A percentile compares a stretch with the other conserved stretches of the same genome.
Conservation (phyloP, 2,329 filamentous ascomycete species). For the Clonostachys rhizophaga region DNA sequence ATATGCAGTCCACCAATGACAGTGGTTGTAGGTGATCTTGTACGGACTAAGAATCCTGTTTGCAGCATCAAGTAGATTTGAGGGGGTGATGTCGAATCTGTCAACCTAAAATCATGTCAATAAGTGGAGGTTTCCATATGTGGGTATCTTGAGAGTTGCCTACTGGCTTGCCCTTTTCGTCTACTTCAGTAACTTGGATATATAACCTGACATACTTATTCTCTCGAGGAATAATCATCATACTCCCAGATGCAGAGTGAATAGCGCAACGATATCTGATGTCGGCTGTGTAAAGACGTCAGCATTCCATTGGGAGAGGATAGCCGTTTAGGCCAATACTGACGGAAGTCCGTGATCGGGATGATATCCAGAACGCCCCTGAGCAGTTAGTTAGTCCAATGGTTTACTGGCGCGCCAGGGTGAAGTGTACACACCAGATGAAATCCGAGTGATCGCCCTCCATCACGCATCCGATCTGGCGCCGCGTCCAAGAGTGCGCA, state of each 20-base stretch:
- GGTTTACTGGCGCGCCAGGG: no score
- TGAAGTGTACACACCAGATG: conserved; percentile 27
- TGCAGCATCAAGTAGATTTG: conserved; percentile 57
- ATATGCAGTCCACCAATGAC: conserved; percentile 68
- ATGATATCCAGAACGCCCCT: conserved; percentile 36
- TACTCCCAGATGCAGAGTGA: conserved; percentile 50
- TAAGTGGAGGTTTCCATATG: no score
- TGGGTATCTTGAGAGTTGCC: conserved; percentile 15
- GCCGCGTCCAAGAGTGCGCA: conserved; percentile 61
- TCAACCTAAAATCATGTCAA: conserved; percentile 28
- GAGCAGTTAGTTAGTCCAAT: no score
- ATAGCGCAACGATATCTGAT: conserved; percentile 55
- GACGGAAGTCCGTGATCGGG: conserved; percentile 42
- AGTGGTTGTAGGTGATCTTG: conserved; percentile 57
- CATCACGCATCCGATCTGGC: conserved; percentile 49
- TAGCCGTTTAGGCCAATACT: no score
- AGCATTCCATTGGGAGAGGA: no score
- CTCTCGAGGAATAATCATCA: conserved; percentile 65
- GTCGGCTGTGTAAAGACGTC: conserved; percentile 23
- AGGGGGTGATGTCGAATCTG: conserved; percentile 57
- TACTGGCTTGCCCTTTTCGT: conserved; percentile 31
- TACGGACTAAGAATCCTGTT: conserved; percentile 64
- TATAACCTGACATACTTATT: conserved; percentile 59
- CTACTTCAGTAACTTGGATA: conserved; percentile 51
- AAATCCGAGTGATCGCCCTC: conserved; percentile 50